Conservation (phyloP, 192 early-diverging fungal genomes). For the Umbelopsis ramanniana region DNA sequence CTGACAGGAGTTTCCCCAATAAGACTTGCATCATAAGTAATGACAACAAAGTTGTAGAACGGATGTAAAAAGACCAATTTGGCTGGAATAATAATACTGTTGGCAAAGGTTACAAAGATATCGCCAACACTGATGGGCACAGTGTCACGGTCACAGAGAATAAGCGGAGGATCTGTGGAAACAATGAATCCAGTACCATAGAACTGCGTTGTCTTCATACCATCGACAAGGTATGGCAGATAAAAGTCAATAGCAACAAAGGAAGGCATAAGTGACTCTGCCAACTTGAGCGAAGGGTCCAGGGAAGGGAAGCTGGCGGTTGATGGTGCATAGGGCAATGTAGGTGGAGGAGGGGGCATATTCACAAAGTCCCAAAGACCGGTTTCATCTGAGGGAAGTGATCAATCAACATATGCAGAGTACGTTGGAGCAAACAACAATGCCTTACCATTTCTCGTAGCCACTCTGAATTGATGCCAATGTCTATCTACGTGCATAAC, state of each 20-base stretch:
- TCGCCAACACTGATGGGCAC: constrained; percentile 82
- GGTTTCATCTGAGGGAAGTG: constrained; percentile 50
- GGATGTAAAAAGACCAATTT: constrained; percentile 85
- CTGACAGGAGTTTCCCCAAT: constrained; percentile 78
- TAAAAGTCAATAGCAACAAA: constrained; percentile 83
- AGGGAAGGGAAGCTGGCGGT: constrained; percentile 76
- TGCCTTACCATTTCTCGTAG: constrained; percentile 68
- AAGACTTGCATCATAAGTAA: constrained; percentile 78
- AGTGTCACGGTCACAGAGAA: constrained; percentile 81
- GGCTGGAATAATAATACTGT: constrained; percentile 87
- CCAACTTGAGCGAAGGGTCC: constrained; percentile 71
- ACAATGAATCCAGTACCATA: constrained; percentile 83
- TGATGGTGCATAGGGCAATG: constrained; percentile 53
- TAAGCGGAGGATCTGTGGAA: constrained; percentile 76
- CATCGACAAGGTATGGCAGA: constrained; percentile 79
- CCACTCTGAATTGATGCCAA: constrained; percentile 83
- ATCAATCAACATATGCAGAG: not conserved
- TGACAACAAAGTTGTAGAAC: constrained; percentile 83
- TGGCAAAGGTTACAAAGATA: constrained; percentile 82
- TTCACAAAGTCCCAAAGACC: constrained; percentile 83
- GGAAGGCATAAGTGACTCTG: constrained; percentile 76
- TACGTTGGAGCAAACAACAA: not conserved
- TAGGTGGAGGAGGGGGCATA: constrained; percentile 62
- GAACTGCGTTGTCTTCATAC: constrained; percentile 69
- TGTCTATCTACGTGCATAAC: constrained; percentile 88